Base-by-base conservation (phyloP, 106 monocot species). In the Acorus gramineus region DNA sequence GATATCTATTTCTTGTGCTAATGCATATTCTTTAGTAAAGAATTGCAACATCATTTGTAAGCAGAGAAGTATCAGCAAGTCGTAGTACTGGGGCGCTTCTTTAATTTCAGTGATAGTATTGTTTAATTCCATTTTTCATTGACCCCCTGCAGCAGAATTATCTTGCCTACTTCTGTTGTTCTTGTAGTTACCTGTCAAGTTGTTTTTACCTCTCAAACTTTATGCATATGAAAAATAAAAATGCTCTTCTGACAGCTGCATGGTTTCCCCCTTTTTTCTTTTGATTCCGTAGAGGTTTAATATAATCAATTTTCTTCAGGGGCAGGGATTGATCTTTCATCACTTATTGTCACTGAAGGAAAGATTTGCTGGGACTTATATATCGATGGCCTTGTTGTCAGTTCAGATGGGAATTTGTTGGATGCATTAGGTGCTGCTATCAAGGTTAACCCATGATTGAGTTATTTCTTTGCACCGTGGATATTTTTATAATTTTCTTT, bases 351-450 rank as follows among this genome's bases (percentile, higher is more conserved):
- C 69, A 73, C 86, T 62, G 93, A 94, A 59, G 89, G 86, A 52
- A 90, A 90, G 63, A 46, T 84, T 49, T 90, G 86, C 68, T 94
- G 93, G 93, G 89, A 94, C 72, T 72, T 94, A 14, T 89, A 90
- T 53, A 78, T 94, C 78, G 89, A 90, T 80, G 93, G 79, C 44
- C 86, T 94, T 65, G 89, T 94, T 46, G 64, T 94, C 61, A 86
- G 89, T 74, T 94, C 89, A 62, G 93, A 94, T 80, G 93, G 89
- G 11, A 94, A 94, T 78, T 56, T 94, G 43, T 70, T 94, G 56
- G 93, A 94, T 81, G 86, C 86, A 14, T 69, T 90, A 56, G 86
- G 76, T 76, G 81, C 81, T 68, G 93, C 89, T 58, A 67, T 94
- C 62, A 94, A 86, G 94, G 94, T 90, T 73, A 70, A 0, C 28